Evolutionary conservation across 257 asterid species (phyloP).

Genomic region (Solanum sparsipilum): DNA sequence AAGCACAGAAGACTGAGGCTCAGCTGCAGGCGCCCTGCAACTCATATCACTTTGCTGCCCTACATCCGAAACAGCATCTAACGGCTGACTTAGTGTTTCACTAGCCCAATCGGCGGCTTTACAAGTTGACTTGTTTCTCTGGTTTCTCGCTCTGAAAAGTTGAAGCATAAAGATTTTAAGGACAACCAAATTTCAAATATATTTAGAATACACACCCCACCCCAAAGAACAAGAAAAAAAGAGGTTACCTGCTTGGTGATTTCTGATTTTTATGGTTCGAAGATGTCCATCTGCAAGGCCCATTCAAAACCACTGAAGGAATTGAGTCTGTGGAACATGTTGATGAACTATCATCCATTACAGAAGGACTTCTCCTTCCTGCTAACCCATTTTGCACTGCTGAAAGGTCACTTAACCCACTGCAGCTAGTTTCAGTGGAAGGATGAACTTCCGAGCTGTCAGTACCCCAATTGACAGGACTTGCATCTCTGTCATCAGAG

Average conservation of each 20-base stretch:
- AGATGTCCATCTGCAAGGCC: constrained; percentile 24
- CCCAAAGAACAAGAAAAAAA: neutral
- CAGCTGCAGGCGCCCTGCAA: constrained; percentile 22
- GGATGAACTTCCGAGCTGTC: constrained; percentile 53
- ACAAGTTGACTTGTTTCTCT: constrained; percentile 30
- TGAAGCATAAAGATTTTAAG: neutral
- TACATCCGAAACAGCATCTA: constrained; percentile 29
- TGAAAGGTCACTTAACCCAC: constrained; percentile 39
- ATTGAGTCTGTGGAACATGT: constrained; percentile 86
- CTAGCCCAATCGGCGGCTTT: constrained; percentile 26
- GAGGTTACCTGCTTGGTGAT: constrained; percentile 22
- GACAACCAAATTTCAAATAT: neutral
- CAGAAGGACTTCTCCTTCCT: constrained; percentile 36
- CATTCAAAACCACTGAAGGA: constrained; percentile 40
- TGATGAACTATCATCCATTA: constrained; percentile 83
- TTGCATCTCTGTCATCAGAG: constrained; percentile 53
- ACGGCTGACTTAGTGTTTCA: constrained; percentile 32
- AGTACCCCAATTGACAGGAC: constrained; percentile 54
- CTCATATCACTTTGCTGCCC: constrained; percentile 20
- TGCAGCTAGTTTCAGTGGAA: constrained; percentile 38
- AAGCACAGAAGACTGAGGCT: constrained; percentile 20
- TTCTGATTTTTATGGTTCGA: constrained; percentile 32
- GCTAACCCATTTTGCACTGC: constrained; percentile 51
- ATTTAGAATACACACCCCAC: neutral
- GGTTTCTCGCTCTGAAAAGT: constrained; percentile 42